Conservation (phyloP, 148 eudicot species). For the Vaccinium darrowii region DNA sequence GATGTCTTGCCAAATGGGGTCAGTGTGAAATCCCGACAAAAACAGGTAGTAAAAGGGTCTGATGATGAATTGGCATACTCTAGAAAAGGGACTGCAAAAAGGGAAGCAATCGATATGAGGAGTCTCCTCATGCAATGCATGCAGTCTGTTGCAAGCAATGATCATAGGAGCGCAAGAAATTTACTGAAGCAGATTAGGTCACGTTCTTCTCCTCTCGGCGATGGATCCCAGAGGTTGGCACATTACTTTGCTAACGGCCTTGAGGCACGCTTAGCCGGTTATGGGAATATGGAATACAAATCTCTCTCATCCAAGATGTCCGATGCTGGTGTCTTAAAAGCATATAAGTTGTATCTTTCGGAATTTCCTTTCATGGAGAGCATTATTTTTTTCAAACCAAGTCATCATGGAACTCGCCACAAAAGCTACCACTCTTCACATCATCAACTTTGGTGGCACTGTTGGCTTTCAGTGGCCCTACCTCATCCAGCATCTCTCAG, state of each 20-base stretch:
- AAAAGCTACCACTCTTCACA: conserved; percentile 36
- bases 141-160: conserved; percentile 36
- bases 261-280: conserved; percentile 56
- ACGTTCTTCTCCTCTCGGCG: conserved; percentile 50
- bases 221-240: conserved; percentile 50
- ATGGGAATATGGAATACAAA: conserved; percentile 15
- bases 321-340: conserved; percentile 34
- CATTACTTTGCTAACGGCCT: conserved; percentile 58
- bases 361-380: conserved; percentile 49
- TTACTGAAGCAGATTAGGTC: conserved; percentile 38
- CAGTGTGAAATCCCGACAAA: background rate
- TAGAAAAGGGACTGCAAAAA: conserved; percentile 22
- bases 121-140: conserved; percentile 48
- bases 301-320: background rate
- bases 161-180: conserved; percentile 34
- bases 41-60: conserved; percentile 11
- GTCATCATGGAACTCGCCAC: conserved; percentile 28
- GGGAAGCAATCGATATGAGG: conserved; percentile 41
- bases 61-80: background rate
- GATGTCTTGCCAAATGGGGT: conserved; percentile 1
- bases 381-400: conserved; percentile 39
- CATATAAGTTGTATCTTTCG: conserved; percentile 41
- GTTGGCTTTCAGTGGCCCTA: conserved; percentile 57
- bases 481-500: conserved; percentile 44
- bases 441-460: conserved; percentile 44